A percentile compares a stretch with the other conserved stretches of the same genome.
These are phyloP conservation scores for Pichia thaimueangensis DNA, from an alignment of 805 yeast genomes.

Conservation along the genomic window DNA sequence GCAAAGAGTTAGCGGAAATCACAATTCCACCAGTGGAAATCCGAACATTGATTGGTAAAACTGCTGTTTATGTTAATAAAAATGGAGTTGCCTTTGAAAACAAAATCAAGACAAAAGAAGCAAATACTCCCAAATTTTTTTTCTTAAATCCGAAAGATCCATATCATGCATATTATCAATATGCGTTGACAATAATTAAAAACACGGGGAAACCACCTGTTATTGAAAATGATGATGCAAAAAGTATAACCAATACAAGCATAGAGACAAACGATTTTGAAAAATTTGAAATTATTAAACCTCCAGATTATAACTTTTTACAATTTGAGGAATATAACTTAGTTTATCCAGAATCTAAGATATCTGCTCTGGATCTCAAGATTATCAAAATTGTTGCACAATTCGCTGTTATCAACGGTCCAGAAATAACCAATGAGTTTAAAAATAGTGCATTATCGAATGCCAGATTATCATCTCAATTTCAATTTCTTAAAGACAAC, in stretches of 20 bases:
- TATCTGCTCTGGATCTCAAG: constrained; percentile 60
- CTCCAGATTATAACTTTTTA: constrained; percentile 23
- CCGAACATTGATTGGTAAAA: constrained; percentile 54
- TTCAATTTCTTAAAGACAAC: constrained; percentile 53
- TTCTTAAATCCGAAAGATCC: constrained; percentile 54
- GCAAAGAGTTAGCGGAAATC: constrained; percentile 32
- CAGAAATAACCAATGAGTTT: constrained; percentile 36
- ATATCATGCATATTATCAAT: constrained; percentile 50
- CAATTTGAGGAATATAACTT: constrained; percentile 12
- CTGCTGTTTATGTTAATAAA: constrained; percentile 61
- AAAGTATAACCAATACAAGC: background rate
- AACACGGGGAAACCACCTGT: constrained; percentile 21
- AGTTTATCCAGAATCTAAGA: constrained; percentile 26
- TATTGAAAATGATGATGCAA: background rate
- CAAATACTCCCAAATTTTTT: constrained; percentile 48
- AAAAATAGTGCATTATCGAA: constrained; percentile 20
- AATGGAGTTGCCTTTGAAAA: constrained; percentile 65
- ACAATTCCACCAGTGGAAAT: constrained; percentile 50
- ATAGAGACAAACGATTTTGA: background rate
- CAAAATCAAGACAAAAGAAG: constrained; percentile 43
- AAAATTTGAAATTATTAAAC: constrained; percentile 8
- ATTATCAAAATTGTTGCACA: constrained; percentile 68
- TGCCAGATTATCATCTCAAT: constrained; percentile 42
- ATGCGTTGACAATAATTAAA: constrained; percentile 34
- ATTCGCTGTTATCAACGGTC: constrained; percentile 57